A percentile compares a stretch with the other conserved stretches of the same genome.
phyloP scores from a whole-genome alignment of 371 early-diverging fungal species.

The Apophysomyces variabilis region DNA sequence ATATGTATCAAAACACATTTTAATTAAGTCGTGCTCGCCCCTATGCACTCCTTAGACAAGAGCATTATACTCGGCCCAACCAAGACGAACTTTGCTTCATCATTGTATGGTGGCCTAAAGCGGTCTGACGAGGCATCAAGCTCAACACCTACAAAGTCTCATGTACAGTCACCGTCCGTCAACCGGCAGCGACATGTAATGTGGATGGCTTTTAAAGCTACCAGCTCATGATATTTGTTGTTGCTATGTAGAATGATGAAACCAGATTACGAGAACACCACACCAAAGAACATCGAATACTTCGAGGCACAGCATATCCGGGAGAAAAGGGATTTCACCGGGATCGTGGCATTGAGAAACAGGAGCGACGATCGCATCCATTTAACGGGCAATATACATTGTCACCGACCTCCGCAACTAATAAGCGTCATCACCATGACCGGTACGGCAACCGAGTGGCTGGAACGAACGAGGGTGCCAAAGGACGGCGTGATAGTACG shows the following conservation, averaged over 20 bases:
- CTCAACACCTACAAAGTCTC: conserved; percentile 17
- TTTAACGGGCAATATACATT: conserved; percentile 10
- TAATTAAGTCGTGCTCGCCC: conserved; percentile 10
- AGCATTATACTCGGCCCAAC: conserved; percentile 61
- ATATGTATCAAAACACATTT: not conserved
- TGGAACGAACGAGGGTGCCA: conserved; percentile 13
- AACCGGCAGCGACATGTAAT: conserved; percentile 26
- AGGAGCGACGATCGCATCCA: conserved; percentile 18
- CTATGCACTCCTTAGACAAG: conserved; percentile 36
- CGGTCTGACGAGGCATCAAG: conserved; percentile 40
- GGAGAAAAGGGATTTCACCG: conserved; percentile 39
- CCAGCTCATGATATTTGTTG: conserved; percentile 6
- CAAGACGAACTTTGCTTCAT: conserved; percentile 65
- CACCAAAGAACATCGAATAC: conserved; percentile 23
- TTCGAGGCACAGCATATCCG: conserved; percentile 30
- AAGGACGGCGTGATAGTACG: conserved; percentile 24
- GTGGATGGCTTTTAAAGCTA: not conserved
- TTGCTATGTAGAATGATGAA: conserved; percentile 14
- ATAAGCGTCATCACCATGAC: conserved; percentile 11
- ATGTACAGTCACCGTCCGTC: conserved; percentile 10
- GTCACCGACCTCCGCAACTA: conserved; percentile 1
- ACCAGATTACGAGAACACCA: conserved; percentile 14
- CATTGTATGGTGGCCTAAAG: conserved; percentile 55
- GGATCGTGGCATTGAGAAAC: conserved; percentile 21
- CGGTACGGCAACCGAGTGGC: conserved; percentile 2